Percentiles rank a stretch among this genome's conserved stretches.
Conservation (phyloP, 176 grass and related monocot species). For the Oryza brachyantha region DNA sequence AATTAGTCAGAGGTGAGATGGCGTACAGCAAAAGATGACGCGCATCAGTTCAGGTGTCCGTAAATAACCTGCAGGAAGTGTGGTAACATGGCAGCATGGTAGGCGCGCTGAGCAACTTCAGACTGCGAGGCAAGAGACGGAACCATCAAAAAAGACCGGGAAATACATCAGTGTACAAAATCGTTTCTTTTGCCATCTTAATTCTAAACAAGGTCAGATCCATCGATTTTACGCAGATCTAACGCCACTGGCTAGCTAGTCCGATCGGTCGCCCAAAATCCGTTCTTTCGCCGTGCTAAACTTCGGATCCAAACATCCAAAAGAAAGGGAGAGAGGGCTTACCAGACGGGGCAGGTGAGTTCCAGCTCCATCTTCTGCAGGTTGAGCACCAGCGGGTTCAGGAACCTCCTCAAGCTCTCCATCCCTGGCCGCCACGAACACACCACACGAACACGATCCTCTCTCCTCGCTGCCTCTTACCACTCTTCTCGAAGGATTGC, state of each 20-base stretch:
- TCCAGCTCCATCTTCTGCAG: slow-evolving; percentile 98
- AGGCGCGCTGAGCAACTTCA: slow-evolving; percentile 78
- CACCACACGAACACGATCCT: slow-evolving; percentile 12
- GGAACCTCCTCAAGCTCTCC: slow-evolving; percentile 66
- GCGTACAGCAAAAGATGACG: neutral
- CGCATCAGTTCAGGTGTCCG: neutral
- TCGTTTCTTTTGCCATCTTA: neutral
- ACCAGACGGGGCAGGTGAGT: slow-evolving; percentile 96
- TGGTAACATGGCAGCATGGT: slow-evolving; percentile 79
- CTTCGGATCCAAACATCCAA: neutral
- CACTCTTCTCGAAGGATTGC: neutral
- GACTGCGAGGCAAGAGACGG: slow-evolving; percentile 37
- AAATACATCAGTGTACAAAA: too few relatives aligned
- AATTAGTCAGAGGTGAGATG: slow-evolving; percentile 4
- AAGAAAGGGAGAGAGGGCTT: neutral
- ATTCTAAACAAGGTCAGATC: neutral
- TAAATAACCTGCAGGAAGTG: slow-evolving; percentile 72
- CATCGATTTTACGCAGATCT: neutral
- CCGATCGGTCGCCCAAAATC: neutral
- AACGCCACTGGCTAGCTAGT: neutral
- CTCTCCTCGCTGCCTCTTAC: neutral
- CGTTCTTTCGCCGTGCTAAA: neutral
- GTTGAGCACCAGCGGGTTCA: slow-evolving; percentile 86
- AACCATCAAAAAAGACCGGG: neutral
- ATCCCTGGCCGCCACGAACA: slow-evolving; percentile 34